Evolutionary conservation across 176 grass and related monocot genomes (phyloP).

Genomic region (Musa acuminata): DNA sequence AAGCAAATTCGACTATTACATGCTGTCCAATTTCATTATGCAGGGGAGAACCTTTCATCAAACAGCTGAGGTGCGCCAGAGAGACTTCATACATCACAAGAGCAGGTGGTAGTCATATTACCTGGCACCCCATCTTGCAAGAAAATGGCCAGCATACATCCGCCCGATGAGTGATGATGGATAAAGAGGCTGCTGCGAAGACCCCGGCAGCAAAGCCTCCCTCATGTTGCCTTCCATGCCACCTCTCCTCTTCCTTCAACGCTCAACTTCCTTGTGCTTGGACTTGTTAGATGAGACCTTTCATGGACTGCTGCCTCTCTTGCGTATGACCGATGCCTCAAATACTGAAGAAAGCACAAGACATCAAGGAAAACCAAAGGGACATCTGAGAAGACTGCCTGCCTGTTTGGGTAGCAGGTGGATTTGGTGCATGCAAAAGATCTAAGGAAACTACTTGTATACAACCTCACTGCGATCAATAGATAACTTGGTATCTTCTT

Average conservation of each 20-base stretch:
- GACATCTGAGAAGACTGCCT: too few species aligned
- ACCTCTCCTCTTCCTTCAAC: neutral
- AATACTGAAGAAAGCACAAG: too few species aligned
- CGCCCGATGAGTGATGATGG: conserved; percentile 34
- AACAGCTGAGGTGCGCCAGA: neutral
- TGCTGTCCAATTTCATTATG: neutral
- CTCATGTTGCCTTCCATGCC: conserved; percentile 6
- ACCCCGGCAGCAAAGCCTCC: conserved; percentile 20
- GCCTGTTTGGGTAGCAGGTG: too few species aligned
- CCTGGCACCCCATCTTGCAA: conserved; percentile 79
- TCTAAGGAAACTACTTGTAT: too few species aligned
- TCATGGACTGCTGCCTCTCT: too few species aligned
- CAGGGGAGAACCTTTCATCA: neutral
- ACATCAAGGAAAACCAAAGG: too few species aligned
- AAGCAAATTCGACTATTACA: neutral
- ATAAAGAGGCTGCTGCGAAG: conserved; percentile 8
- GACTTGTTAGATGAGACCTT: neutral
- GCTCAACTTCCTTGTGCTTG: neutral
- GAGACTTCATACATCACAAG: too few species aligned
- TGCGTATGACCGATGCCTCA: too few species aligned
- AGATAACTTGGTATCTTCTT: too few species aligned
- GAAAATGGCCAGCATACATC: conserved; percentile 72
- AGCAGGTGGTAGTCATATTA: conserved; percentile 8
- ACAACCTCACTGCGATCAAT: too few species aligned
- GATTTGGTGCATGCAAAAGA: too few species aligned